Conservation (phyloP, 164 flowering plant species). For the Buxus sempervirens region DNA sequence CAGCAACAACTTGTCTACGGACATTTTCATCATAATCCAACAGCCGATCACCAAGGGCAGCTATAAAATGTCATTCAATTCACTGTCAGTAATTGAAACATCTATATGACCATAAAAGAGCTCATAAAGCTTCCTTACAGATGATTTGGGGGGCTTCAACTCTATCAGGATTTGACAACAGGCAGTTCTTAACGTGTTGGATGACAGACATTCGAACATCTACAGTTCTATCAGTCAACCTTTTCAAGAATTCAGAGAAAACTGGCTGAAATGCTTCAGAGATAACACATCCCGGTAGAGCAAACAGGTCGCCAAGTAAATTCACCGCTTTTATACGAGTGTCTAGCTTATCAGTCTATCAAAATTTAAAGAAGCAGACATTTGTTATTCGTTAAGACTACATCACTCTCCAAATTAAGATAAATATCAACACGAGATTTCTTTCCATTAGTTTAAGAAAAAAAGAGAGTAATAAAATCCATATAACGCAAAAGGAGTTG, state of each 20-base stretch:
- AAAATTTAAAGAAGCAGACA: slow-evolving; percentile 11
- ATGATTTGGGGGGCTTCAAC: slow-evolving; percentile 77
- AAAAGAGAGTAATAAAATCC: background rate
- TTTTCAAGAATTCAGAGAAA: slow-evolving; percentile 80
- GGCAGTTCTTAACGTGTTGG: slow-evolving; percentile 61
- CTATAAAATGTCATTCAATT: slow-evolving; percentile 38
- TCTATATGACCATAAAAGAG: slow-evolving; percentile 2
- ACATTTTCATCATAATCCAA: slow-evolving; percentile 95
- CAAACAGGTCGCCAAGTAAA: slow-evolving; percentile 79
- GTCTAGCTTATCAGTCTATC: slow-evolving; percentile 77
- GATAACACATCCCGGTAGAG: slow-evolving; percentile 53
- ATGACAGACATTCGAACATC: slow-evolving; percentile 85
- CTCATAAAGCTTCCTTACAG: slow-evolving; percentile 36
- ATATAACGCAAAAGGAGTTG: background rate
- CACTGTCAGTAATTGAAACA: slow-evolving; percentile 18
- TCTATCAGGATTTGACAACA: slow-evolving; percentile 68
- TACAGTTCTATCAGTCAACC: slow-evolving; percentile 83
- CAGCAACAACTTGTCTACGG: slow-evolving; percentile 87
- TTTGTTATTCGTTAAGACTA: background rate
- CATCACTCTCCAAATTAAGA: background rate
- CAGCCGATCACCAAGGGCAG: slow-evolving; percentile 82
- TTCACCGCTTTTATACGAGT: slow-evolving; percentile 77
- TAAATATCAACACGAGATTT: background rate
- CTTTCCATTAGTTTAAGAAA: background rate
- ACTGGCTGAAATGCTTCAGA: slow-evolving; percentile 72